Percentiles rank a stretch among this genome's conserved stretches.
Conservation (phyloP, 495 filamentous ascomycete genomes). For the Bombardia bombarda region DNA sequence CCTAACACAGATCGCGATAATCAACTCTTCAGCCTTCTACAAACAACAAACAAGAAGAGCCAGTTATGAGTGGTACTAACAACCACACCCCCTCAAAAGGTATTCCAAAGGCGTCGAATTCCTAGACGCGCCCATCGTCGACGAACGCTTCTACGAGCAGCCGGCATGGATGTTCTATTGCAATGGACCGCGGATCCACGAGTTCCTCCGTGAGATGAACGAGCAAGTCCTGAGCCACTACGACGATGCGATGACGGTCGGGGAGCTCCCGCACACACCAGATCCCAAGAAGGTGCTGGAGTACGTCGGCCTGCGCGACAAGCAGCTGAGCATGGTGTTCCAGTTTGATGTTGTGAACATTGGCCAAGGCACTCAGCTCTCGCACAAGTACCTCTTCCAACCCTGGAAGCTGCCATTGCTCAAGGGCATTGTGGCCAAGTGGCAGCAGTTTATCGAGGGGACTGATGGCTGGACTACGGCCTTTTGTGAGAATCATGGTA, state of each 20-base stretch:
- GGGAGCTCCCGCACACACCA: constrained; percentile 2
- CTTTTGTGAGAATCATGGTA: constrained; percentile 70
- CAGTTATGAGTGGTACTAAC: no score
- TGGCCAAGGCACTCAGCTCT: no score
- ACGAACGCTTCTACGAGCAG: constrained; percentile 22
- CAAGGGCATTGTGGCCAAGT: constrained; percentile 44
- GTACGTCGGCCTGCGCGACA: neutral
- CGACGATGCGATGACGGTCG: constrained; percentile 5
- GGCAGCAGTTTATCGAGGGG: constrained; percentile 59
- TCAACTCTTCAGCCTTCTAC: no score
- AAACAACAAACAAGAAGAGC: no score
- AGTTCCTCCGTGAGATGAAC: constrained; percentile 51
- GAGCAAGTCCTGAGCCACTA: constrained; percentile 47
- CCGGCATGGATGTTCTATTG: constrained; percentile 44
- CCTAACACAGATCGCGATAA: no score
- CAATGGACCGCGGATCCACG: constrained; percentile 55
- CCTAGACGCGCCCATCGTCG: constrained; percentile 49
- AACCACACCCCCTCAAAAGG: no score
- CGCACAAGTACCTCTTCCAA: constrained; percentile 36
- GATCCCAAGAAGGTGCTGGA: constrained; percentile 1
- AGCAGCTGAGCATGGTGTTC: constrained; percentile 48
- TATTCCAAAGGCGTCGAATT: constrained; percentile 49
- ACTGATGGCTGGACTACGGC: constrained; percentile 65
- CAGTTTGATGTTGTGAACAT: constrained; percentile 47
- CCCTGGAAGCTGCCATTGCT: constrained; percentile 34